A percentile compares a stretch with the other conserved stretches of the same genome.
phyloP scores from a whole-genome alignment of 805 yeast genomes.

The Cyberlindnera subsufficiens region DNA sequence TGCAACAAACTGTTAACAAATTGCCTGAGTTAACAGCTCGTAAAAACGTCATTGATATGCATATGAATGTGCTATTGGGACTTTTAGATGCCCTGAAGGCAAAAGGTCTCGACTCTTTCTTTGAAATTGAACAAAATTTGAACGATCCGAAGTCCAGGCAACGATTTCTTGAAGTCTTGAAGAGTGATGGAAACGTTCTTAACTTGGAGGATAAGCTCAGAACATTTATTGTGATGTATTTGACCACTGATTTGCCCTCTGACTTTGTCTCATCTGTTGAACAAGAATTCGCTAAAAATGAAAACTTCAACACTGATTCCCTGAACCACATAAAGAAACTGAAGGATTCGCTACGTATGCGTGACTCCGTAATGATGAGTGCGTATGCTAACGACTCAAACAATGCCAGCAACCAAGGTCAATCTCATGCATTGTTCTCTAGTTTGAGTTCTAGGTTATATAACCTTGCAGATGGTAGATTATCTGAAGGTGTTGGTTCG shows the following conservation, averaged over 20 bases:
- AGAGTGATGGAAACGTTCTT: slow-evolving; percentile 41
- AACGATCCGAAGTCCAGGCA: slow-evolving; percentile 47
- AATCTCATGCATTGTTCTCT: slow-evolving; percentile 54
- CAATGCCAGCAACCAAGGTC: slow-evolving; percentile 21
- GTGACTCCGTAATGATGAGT: slow-evolving; percentile 31
- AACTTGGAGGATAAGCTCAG: slow-evolving; percentile 82
- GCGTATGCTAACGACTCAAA: slow-evolving; percentile 26
- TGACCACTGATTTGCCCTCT: slow-evolving; percentile 43
- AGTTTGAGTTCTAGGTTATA: slow-evolving; percentile 73
- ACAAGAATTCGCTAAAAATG: slow-evolving; percentile 44
- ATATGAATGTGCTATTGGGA: slow-evolving; percentile 89
- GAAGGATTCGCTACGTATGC: slow-evolving; percentile 66
- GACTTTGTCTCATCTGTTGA: slow-evolving; percentile 60
- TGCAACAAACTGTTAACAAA: slow-evolving; percentile 80
- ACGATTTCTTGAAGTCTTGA: slow-evolving; percentile 55
- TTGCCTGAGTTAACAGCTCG: slow-evolving; percentile 89
- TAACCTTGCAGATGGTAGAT: slow-evolving; percentile 73
- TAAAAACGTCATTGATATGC: slow-evolving; percentile 87
- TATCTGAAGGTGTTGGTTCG: slow-evolving; percentile 87
- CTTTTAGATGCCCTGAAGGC: slow-evolving; percentile 77
- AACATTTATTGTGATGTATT: slow-evolving; percentile 75
- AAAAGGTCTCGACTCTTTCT: slow-evolving; percentile 83
- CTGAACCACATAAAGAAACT: slow-evolving; percentile 71
- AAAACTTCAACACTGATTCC: slow-evolving; percentile 57
- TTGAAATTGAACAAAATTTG: slow-evolving; percentile 87